Conservation (phyloP, 306 rosid species). For the Dalbergia oliveri region DNA sequence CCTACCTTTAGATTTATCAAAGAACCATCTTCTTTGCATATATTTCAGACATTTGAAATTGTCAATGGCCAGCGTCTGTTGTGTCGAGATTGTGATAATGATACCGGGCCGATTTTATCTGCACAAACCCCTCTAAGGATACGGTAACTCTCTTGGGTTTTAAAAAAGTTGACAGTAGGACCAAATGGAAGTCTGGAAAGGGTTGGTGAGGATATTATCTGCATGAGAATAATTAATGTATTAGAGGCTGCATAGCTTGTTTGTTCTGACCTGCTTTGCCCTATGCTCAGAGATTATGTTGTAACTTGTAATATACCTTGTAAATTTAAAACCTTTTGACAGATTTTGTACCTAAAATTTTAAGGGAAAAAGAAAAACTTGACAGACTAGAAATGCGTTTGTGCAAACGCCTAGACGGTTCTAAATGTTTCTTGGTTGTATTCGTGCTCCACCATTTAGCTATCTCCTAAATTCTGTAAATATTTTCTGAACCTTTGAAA, state of each 20-base stretch:
- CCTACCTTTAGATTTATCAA: not conserved
- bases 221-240: not conserved
- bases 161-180: not conserved
- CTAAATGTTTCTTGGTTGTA: conserved; percentile 17
- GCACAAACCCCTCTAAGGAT: not conserved
- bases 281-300: not conserved
- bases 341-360: no score
- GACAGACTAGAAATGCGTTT: not conserved
- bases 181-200: not conserved
- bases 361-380: not conserved
- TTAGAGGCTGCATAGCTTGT: not conserved
- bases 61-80: conserved; percentile 11
- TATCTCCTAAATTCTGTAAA: conserved; percentile 6
- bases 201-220: conserved; percentile 13
- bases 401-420: not conserved
- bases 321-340: not conserved
- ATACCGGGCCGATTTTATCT: conserved; percentile 5
- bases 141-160: not conserved
- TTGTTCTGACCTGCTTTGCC: not conserved
- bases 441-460: not conserved
- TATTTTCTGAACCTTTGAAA: conserved; percentile 9
- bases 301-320: not conserved
- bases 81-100: not conserved
- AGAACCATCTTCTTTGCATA: not conserved
- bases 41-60: conserved; percentile 25